These are phyloP conservation scores for Schoenoplectus tabernaemontani DNA, from an alignment of 202 grass and related monocot species.

Conservation along the genomic window DNA sequence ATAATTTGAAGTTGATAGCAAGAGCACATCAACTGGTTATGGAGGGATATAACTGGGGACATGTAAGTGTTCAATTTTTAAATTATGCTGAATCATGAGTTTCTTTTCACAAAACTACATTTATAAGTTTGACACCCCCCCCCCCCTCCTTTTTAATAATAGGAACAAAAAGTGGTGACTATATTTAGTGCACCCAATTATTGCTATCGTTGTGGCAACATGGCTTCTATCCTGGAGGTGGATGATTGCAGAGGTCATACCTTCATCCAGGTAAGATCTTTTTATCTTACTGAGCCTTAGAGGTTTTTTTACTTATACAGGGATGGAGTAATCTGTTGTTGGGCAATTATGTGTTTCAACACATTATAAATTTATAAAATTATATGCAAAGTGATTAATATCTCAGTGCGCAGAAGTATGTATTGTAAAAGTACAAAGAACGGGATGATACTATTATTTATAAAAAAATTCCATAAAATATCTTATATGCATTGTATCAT, in stretches of 20 bases:
- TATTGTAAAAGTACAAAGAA: background rate
- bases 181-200: constrained; percentile 77
- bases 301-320: background rate
- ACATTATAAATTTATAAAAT: background rate
- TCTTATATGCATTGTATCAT: background rate
- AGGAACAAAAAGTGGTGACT: constrained; percentile 77
- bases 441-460: background rate
- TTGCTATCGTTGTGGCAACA: constrained; percentile 72
- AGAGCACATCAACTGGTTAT: constrained; percentile 70
- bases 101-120: background rate
- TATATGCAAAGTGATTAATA: background rate
- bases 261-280: constrained; percentile 51
- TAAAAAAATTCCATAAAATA: background rate
- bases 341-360: background rate
- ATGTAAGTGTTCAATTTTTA: constrained; percentile 34
- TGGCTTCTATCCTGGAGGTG: constrained; percentile 72
- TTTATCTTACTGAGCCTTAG: constrained; percentile 3
- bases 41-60: constrained; percentile 71
- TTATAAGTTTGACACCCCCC: constrained; percentile 5
- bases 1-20: constrained; percentile 60
- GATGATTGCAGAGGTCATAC: constrained; percentile 60
- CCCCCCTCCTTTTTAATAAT: background rate
- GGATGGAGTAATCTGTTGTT: background rate
- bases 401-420: too few species aligned
- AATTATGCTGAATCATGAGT: background rate